Percentiles rank a stretch among this genome's conserved stretches.
Evolutionary conservation across 1,284 basidiomycete genomes (phyloP).

Genomic region (Cystobasidium pallidum): DNA sequence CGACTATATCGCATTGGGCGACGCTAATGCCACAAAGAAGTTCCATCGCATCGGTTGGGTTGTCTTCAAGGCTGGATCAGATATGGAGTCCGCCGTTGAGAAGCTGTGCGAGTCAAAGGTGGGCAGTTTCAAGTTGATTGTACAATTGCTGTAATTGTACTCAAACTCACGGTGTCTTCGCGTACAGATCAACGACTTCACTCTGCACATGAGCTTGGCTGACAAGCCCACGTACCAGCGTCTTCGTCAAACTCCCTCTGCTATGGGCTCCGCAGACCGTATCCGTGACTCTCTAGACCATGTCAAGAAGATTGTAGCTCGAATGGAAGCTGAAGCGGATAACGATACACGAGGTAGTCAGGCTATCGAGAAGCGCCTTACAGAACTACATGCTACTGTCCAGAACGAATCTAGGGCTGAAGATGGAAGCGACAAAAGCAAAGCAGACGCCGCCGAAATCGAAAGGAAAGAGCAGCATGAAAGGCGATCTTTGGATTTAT

Average conservation of each 20-base stretch:
- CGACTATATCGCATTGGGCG: slow-evolving; percentile 79
- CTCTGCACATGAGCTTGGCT: slow-evolving; percentile 82
- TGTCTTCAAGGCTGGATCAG: slow-evolving; percentile 76
- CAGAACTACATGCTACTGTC: slow-evolving; percentile 49
- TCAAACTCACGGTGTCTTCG: no score
- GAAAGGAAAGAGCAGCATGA: slow-evolving; percentile 36
- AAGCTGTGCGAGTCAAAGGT: slow-evolving; percentile 83
- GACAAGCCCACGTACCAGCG: slow-evolving; percentile 75
- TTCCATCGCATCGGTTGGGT: slow-evolving; percentile 92
- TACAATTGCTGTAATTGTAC: no score
- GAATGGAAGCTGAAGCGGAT: slow-evolving; percentile 46
- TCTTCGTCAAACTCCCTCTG: slow-evolving; percentile 75
- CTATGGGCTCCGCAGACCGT: slow-evolving; percentile 74
- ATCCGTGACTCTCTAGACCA: slow-evolving; percentile 76
- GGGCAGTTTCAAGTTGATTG: slow-evolving; percentile 41
- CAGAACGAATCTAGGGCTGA: slow-evolving; percentile 14
- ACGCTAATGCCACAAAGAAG: slow-evolving; percentile 83
- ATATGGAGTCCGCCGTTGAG: slow-evolving; percentile 71
- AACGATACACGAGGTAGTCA: slow-evolving; percentile 52
- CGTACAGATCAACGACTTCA: slow-evolving; percentile 83
- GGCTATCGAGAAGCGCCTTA: slow-evolving; percentile 55
- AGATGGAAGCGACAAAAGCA: neutral
- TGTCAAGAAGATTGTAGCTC: slow-evolving; percentile 67
- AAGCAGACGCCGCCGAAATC: neutral
- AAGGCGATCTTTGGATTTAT: slow-evolving; percentile 67